Conservation (phyloP, 148 eudicot species). For the Rhododendron vialii region DNA sequence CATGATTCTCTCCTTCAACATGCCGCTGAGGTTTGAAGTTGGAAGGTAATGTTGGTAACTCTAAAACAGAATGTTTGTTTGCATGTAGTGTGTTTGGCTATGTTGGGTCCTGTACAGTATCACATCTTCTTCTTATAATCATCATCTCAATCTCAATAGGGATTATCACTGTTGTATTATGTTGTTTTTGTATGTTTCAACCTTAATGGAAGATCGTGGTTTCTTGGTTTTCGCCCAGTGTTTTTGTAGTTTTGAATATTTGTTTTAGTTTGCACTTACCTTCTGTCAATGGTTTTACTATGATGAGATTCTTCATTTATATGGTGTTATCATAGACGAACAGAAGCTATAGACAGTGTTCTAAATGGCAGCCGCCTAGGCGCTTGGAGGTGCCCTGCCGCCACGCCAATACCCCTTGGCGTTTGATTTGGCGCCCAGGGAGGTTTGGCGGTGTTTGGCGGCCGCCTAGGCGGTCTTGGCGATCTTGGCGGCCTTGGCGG, state of each 20-base stretch:
- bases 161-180: neutral
- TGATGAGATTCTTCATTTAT: neutral
- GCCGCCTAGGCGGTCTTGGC: no score
- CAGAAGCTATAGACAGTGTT: neutral
- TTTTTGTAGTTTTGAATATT: neutral
- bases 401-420: no score
- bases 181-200: neutral
- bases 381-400: no score
- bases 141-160: neutral
- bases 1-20: conserved; percentile 55
- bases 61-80: neutral
- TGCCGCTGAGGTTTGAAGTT: conserved; percentile 19
- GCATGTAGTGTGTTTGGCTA: neutral
- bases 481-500: no score
- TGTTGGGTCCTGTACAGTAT: neutral
- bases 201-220: neutral
- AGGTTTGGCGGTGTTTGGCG: no score
- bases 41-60: neutral
- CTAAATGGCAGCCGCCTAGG: no score
- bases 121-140: neutral
- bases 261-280: neutral
- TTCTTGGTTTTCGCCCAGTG: neutral
- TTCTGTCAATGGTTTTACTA: neutral
- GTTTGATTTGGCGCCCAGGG: no score
- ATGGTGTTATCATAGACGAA: neutral